These are phyloP conservation scores for Monascus ruber DNA, from an alignment of 2,329 filamentous ascomycete species.

Conservation along the genomic window DNA sequence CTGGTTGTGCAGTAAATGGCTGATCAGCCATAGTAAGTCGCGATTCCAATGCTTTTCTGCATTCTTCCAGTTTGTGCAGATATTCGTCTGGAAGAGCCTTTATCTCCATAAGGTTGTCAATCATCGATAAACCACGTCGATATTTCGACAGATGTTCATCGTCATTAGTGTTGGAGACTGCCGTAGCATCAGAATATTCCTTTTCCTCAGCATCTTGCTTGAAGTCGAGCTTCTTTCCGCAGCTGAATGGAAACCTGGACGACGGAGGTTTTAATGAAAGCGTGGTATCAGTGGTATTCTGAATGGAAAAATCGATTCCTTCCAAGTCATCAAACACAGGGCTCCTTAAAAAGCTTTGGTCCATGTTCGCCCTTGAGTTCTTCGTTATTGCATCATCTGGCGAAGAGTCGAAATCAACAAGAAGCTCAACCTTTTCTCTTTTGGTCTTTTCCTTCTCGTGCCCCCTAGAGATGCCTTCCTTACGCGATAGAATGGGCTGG, in stretches of 20 bases:
- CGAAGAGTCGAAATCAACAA: constrained; percentile 12
- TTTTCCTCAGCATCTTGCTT: neutral
- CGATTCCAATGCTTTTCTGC: constrained; percentile 7
- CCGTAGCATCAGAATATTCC: neutral
- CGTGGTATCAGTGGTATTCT: neutral
- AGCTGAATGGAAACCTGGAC: too few species aligned
- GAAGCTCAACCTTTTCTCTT: constrained; percentile 3
- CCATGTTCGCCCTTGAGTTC: neutral
- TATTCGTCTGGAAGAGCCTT: constrained; percentile 4
- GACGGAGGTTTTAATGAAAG: too few species aligned
- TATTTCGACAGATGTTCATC: neutral
- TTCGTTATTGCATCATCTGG: neutral
- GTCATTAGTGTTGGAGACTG: neutral
- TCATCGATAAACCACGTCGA: constrained; percentile 8
- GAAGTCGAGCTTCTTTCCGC: neutral
- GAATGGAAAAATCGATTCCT: constrained; percentile 9
- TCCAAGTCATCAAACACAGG: constrained; percentile 10
- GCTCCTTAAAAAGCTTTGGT: constrained; percentile 3
- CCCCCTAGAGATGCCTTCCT: neutral
- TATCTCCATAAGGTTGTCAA: constrained; percentile 10
- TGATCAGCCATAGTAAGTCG: constrained; percentile 3
- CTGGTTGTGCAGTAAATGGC: neutral
- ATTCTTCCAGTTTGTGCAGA: constrained; percentile 6
- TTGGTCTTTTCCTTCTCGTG: neutral
- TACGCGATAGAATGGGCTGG: constrained; percentile 3